Evolutionary conservation across 1,139 yeast species (phyloP), one percentile per base, ranked within the genome.

Genomic region (Magnusiomyces sp.): DNA sequence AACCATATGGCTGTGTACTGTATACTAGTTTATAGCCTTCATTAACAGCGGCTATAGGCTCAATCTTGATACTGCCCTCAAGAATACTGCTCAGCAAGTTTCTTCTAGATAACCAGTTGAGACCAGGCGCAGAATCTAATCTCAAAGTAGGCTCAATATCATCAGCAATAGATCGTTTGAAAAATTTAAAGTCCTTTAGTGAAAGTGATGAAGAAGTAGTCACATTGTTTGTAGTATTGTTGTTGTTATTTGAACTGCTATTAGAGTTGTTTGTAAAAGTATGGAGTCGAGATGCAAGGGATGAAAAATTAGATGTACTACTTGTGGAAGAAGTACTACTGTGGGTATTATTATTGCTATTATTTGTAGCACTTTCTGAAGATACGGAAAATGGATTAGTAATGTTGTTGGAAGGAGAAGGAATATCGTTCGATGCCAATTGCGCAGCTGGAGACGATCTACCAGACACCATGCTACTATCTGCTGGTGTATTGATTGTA

Each of bases 1-100:
- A 10, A 6, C 23, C 40, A 38, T 38, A 38, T 16, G 43, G 43
- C 43, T 40, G 29, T 11, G 29, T 23, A 20, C 32, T 19, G 13
- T 38, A 38, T 23, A 38, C 42, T 4, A 49, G 41, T 53, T 55
- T 55, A 50, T 55, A 58, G 4, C 56, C 76, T 63, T 88, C 95
- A 59, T 87, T 88, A 37, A 84, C 76, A 0, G 92, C 95, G 50
- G 89, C 81, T 13, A 90, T 76, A 1, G 98, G 97, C 65, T 89
- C 96, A 40, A 92, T 81, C 13, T 81, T 75, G 6, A 87, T 89
- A 45, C 83, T 75, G 5, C 95, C 95, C 49, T 89, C 96, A 40
- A 84, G 74, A 56, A 90, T 74, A 36, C 82, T 76, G 48, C 73
- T 68, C 76, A 89, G 72, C 55, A 87, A 75, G 42, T 79, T 73